phyloP scores from a whole-genome alignment of 306 rosid genomes.

The Carpinus fangiana region DNA sequence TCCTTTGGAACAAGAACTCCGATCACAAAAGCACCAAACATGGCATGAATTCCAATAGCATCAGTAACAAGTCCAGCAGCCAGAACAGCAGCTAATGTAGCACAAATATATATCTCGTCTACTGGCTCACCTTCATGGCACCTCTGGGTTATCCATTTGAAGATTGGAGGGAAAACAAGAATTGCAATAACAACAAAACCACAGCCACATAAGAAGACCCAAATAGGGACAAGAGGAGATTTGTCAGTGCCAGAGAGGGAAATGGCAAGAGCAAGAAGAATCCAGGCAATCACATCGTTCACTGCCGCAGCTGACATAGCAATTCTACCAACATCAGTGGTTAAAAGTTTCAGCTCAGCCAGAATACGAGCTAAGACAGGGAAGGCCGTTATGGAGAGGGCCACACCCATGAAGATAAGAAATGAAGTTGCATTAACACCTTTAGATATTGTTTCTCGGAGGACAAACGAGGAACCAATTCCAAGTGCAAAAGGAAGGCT shows the following conservation, averaged over 20 bases:
- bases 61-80: conserved; percentile 85
- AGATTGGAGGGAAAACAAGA: conserved; percentile 52
- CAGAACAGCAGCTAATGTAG: conserved; percentile 62
- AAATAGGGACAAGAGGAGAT: conserved; percentile 66
- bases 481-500: conserved; percentile 75
- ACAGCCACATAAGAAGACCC: conserved; percentile 75
- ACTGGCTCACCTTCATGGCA: conserved; percentile 80
- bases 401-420: conserved; percentile 88
- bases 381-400: conserved; percentile 88
- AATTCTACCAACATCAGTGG: conserved; percentile 70
- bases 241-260: conserved; percentile 61
- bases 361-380: conserved; percentile 88
- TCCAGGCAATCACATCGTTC: conserved; percentile 90
- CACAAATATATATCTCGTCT: conserved; percentile 63
- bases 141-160: conserved; percentile 59
- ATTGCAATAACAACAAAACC: conserved; percentile 48
- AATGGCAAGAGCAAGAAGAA: conserved; percentile 85
- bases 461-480: conserved; percentile 71
- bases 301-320: conserved; percentile 98
- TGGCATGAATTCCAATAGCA: conserved; percentile 84
- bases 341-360: conserved; percentile 84
- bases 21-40: conserved; percentile 85
- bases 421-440: conserved; percentile 55
- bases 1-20: conserved; percentile 80
- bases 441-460: conserved; percentile 58